Percentiles rank a stretch among this genome's conserved stretches.
Conservation (phyloP, 345 rosid genomes). For the Jatropha curcas region DNA sequence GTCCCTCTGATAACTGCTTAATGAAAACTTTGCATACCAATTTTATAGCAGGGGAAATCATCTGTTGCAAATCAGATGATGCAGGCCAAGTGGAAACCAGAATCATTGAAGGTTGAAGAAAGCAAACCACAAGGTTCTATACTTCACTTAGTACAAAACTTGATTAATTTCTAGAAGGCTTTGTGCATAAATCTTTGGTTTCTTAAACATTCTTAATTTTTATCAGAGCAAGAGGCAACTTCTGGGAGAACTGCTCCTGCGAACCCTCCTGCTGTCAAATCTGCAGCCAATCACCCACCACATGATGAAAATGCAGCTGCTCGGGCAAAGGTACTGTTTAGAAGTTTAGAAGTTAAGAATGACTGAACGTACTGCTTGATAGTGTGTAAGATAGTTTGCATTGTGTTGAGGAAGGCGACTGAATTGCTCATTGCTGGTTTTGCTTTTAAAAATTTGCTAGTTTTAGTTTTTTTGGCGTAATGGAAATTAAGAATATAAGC, state of each 20-base stretch:
- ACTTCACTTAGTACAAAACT: conserved; percentile 7
- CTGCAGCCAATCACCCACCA: conserved; percentile 90
- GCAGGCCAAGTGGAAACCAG: no score
- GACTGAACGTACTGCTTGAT: no score
- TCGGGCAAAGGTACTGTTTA: conserved; percentile 72
- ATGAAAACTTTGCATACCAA: no score
- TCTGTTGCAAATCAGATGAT: no score
- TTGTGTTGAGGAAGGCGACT: neutral
- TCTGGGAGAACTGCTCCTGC: conserved; percentile 43
- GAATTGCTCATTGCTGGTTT: neutral
- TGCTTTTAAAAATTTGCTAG: neutral
- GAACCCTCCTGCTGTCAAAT: conserved; percentile 55
- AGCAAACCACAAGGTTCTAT: conserved; percentile 59
- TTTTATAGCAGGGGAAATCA: no score
- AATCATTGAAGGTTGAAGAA: no score
- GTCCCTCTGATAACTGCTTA: no score
- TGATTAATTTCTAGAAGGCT: neutral
- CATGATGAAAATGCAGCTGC: conserved; percentile 79
- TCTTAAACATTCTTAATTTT: conserved; percentile 12
- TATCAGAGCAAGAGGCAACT: conserved; percentile 60
- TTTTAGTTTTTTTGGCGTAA: neutral
- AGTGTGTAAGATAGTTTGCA: neutral
- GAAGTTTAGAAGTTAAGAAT: no score
- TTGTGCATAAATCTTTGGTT: conserved; percentile 8
- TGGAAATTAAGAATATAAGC: no score